Base-by-base conservation (phyloP, 176 grass and related monocot genomes). In the Ensete ventricosum region DNA sequence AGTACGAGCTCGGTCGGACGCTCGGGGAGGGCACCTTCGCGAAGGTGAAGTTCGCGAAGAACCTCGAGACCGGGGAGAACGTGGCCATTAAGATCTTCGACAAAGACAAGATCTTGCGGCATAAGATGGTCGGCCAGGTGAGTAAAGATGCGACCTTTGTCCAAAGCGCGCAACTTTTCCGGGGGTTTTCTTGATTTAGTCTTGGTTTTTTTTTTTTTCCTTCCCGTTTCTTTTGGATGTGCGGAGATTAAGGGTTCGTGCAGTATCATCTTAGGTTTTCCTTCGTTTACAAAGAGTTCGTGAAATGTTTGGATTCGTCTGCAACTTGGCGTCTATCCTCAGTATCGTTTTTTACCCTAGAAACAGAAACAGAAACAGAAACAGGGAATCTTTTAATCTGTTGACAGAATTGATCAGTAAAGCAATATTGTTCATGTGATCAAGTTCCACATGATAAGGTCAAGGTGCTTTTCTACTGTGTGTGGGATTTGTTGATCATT, bases 121-220 rank as follows among this genome's bases (percentile, higher is more conserved):
- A 99, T 85, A 99, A 95, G 88, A 99, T 99, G 96, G 87, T 99
- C 81, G 55, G 75, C 21, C 96, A 99, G 96, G 96, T 99, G 20
- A 76, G 26, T 9, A 74, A 55, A 54, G 14, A 29, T 16, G 9
- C 25, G 3, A 3, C 22, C 21, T 12, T 26, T 65, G 11, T 65
- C 20, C 50, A 10, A 16, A 17, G 16, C 14, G 24, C 67, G 3
- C 21, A 5, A 24, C 2, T 59, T 79, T 49, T 23, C 63, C 20
- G 12, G 0, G 16, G 43, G 49, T 1, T 48, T 69, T 13, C 16
- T 48, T 50, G 27, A 14, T 8, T 17, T 7, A 16, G 0, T 19
- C 12, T 17, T 7, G 14, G 0, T 10, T 9, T 69, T 23, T 23
- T 69, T 23, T 23, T 23, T 23, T 4, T 8, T 2, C 14, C 26